A percentile compares a stretch with the other conserved stretches of the same genome.
Conservation (phyloP, 2,329 filamentous ascomycete species). For the Cladophialophora exuberans region DNA sequence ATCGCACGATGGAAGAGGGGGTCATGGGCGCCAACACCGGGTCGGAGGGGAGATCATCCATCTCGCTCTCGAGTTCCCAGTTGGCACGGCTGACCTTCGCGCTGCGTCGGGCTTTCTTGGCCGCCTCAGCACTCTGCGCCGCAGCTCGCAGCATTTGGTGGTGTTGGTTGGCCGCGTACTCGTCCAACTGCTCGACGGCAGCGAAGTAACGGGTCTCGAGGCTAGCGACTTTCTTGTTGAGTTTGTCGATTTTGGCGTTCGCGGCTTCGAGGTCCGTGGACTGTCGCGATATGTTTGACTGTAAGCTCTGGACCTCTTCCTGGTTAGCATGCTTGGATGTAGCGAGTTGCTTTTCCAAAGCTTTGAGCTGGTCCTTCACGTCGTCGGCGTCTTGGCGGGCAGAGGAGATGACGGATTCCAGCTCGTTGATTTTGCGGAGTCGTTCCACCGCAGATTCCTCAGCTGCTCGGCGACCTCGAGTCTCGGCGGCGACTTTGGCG, state of each 20-base stretch:
- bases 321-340: constrained; percentile 38
- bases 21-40: constrained; percentile 46
- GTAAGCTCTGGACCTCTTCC: constrained; percentile 44
- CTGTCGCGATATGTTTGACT: constrained; percentile 46
- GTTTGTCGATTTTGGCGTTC: constrained; percentile 41
- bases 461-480: constrained; percentile 39
- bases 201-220: constrained; percentile 43
- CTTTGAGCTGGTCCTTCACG: constrained; percentile 40
- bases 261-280: constrained; percentile 44
- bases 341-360: constrained; percentile 34
- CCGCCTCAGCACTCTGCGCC: constrained; percentile 34
- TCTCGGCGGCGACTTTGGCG: constrained; percentile 40
- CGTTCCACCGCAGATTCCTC: constrained; percentile 42
- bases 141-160: constrained; percentile 39
- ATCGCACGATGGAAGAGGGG: constrained; percentile 46
- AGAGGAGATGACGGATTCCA: constrained; percentile 40
- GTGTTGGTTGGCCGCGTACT: constrained; percentile 34
- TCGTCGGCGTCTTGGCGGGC: constrained; percentile 42
- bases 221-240: constrained; percentile 40
- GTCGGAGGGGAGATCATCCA: constrained; percentile 35
- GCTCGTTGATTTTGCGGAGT: constrained; percentile 41
- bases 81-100: constrained; percentile 45
- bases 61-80: constrained; percentile 42
- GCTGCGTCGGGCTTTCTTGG: constrained; percentile 34
- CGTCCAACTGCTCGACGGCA: constrained; percentile 37